Evolutionary conservation across 306 rosid genomes (phyloP), one percentile per base, ranked within the genome.

Genomic region (Arachis hypogaea): DNA sequence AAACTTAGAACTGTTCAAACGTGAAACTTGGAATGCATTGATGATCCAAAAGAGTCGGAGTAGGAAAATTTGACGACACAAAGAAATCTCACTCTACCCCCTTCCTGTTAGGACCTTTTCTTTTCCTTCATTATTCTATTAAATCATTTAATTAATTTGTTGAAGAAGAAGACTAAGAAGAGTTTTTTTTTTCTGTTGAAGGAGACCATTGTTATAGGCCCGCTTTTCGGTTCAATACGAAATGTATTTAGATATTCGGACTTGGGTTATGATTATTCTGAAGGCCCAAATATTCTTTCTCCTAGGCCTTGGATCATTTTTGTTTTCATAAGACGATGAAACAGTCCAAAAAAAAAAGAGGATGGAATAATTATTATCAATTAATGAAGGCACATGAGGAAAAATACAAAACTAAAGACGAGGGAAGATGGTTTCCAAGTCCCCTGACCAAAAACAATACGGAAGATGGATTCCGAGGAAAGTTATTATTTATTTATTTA

Each of bases 1-100:
- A 22, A 22, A 22, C 57, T 58, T 6, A 55, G 77, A 85, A 73
- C 72, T 30, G 51, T 80, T 83, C 66, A 41, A 83, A 76, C 65
- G 68, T 74, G 40, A 86, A 78, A 76, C 63, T 67, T 80, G 66
- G 86, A 85, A 83, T 68, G 81, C 55, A 70, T 76, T 67, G 72
- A 88, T 66, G 94, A 91, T 91, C 97, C 98, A 59, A 69, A 72
- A 71, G 85, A 88, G 88, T 91, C 75, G 97, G 97, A 84, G 47
- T 60, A 73, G 85, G 86, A 82, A 73, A 73, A 78, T 64, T 84
- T 78, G 78, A 74, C 68, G 2, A 51, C 65, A 75, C 49, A 67
- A 9, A 33, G 38, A 33, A 33, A 33, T 33, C 38, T 33, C 38
- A 33, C 38, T 33, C 38, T 33, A 33, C 38, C 3, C 38, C 38